Conservation (phyloP, 2,329 filamentous ascomycete species). For the Penicillium italicum region DNA sequence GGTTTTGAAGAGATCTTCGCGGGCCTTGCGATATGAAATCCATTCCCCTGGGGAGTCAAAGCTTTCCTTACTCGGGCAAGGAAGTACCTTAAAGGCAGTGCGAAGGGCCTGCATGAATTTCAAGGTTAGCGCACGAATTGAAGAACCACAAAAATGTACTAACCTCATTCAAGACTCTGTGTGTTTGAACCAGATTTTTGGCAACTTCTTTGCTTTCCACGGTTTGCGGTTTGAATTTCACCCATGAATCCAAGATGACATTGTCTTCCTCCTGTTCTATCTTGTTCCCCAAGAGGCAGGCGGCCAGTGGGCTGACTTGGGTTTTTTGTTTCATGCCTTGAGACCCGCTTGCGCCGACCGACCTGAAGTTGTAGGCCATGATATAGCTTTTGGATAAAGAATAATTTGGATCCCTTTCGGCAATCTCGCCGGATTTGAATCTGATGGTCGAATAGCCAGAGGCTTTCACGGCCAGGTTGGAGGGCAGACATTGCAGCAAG, state of each 20-base stretch:
- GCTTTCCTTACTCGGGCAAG: background rate
- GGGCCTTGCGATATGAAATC: background rate
- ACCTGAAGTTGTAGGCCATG: background rate
- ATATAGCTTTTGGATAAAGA: background rate
- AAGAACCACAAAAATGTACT: background rate
- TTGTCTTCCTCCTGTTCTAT: background rate
- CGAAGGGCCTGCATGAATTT: background rate
- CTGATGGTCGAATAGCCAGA: background rate
- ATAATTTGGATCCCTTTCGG: background rate
- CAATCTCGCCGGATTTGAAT: background rate
- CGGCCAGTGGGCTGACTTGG: background rate
- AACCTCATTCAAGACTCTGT: background rate
- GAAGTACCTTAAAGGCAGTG: background rate
- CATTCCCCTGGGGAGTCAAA: background rate
- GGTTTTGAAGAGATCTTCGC: background rate
- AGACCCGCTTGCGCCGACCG: background rate
- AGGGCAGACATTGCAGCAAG: slow-evolving; percentile 44
- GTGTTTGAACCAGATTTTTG: background rate
- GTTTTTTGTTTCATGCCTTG: background rate
- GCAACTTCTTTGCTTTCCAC: background rate
- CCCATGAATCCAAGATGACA: background rate
- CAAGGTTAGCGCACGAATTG: background rate
- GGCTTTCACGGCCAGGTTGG: slow-evolving; percentile 41
- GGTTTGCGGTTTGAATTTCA: background rate
- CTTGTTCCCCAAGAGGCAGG: background rate